Percentiles rank a stretch among this genome's conserved stretches.
Conservation (phyloP, 163 green algal genomes). For the Scenedesmus sp. region DNA sequence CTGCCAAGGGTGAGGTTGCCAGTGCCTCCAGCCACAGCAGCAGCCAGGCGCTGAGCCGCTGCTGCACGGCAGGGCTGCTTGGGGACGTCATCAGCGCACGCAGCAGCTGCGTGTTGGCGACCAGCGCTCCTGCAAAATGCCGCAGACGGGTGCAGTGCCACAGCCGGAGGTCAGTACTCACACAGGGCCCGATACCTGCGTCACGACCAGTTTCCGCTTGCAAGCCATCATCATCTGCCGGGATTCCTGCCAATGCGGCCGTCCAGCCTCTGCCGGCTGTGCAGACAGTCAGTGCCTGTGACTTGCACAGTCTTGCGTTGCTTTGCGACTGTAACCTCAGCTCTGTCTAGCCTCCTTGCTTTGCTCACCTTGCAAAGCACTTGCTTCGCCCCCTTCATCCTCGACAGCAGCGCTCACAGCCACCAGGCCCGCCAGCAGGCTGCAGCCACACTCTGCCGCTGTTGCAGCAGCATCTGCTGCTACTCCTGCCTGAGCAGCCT, state of each 20-base stretch:
- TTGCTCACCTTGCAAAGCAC: background rate
- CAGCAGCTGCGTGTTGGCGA: conserved; percentile 25
- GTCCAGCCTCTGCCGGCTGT: too few relatives aligned
- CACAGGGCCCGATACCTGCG: too few relatives aligned
- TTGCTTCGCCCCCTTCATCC: background rate
- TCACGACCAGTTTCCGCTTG: too few relatives aligned
- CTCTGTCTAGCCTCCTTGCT: background rate
- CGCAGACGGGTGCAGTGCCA: background rate
- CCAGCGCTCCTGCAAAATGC: background rate
- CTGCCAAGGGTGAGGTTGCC: background rate
- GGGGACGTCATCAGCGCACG: conserved; percentile 12
- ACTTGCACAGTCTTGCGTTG: background rate
- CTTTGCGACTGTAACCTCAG: background rate
- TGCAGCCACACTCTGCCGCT: background rate
- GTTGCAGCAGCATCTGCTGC: background rate
- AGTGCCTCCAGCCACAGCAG: conserved; percentile 8
- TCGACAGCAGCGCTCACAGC: background rate
- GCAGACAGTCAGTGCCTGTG: too few relatives aligned
- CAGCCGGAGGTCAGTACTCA: background rate
- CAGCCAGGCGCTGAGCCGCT: conserved; percentile 13
- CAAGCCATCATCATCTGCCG: too few relatives aligned
- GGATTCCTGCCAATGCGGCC: too few relatives aligned
- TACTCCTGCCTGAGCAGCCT: background rate
- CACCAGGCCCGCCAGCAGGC: background rate
- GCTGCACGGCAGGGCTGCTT: background rate